Percentiles rank a stretch among this genome's conserved stretches.
These are phyloP conservation scores for Arthrobotrys musiformis DNA, from an alignment of 2,329 filamentous ascomycete species.

Conservation along the genomic window DNA sequence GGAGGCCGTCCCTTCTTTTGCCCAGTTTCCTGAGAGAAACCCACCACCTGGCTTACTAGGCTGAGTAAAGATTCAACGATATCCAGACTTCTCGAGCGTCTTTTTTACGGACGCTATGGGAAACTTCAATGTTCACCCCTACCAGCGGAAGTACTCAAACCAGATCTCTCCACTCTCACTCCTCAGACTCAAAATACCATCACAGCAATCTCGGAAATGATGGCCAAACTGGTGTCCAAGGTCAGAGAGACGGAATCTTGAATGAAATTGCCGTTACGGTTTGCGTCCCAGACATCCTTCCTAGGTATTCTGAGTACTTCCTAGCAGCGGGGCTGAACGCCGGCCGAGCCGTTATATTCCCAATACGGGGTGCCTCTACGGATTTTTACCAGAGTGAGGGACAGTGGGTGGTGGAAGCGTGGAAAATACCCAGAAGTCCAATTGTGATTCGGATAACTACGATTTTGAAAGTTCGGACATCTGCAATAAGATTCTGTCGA, in stretches of 20 bases:
- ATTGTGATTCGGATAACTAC: not conserved
- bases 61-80: not conserved
- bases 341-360: not conserved
- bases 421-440: not conserved
- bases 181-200: not conserved
- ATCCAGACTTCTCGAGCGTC: not conserved
- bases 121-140: not conserved
- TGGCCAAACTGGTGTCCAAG: not conserved
- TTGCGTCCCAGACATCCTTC: not conserved
- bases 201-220: not conserved
- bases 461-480: not conserved
- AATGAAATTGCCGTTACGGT: not conserved
- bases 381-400: not conserved
- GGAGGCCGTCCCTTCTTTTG: not conserved
- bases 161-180: conserved; percentile 1
- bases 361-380: not conserved
- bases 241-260: not conserved
- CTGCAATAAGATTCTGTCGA: not conserved
- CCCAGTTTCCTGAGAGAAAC: not conserved
- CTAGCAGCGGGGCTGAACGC: not conserved
- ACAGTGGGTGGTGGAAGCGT: not conserved
- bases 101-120: not conserved
- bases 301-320: not conserved
- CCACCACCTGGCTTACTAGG: not conserved
- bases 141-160: not conserved